Evolutionary conservation across 345 rosid species (phyloP).

Genomic region (Lagerstroemia speciosa): DNA sequence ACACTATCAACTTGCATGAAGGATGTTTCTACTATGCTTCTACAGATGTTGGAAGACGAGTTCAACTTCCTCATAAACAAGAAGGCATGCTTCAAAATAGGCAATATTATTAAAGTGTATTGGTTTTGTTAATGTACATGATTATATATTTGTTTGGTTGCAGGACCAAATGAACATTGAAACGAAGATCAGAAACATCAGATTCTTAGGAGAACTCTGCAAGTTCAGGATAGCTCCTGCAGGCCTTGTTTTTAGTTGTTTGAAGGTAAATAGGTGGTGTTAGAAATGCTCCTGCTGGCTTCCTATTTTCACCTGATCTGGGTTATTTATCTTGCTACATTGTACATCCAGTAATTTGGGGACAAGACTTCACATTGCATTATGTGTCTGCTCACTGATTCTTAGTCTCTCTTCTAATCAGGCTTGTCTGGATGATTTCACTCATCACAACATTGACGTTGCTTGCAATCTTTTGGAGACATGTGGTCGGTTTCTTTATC

Average conservation of each 20-base stretch:
- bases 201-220: slow-evolving; percentile 98
- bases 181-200: slow-evolving; percentile 91
- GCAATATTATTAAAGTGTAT: not conserved
- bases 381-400: not conserved
- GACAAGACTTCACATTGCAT: not conserved
- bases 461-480: slow-evolving; percentile 99
- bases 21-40: slow-evolving; percentile 79
- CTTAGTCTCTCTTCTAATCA: slow-evolving; percentile 19
- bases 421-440: slow-evolving; percentile 98
- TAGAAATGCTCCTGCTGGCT: not conserved
- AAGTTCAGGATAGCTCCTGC: slow-evolving; percentile 80
- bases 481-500: slow-evolving; percentile 94
- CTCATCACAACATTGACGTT: slow-evolving; percentile 98
- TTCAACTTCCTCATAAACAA: slow-evolving; percentile 87
- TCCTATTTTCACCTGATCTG: not conserved
- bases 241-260: slow-evolving; percentile 81
- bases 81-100: slow-evolving; percentile 36
- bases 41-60: slow-evolving; percentile 97
- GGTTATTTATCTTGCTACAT: not conserved
- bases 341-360: not conserved
- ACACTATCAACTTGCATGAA: slow-evolving; percentile 92
- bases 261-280: slow-evolving; percentile 53
- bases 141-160: slow-evolving; percentile 12
- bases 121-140: not conserved
- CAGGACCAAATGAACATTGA: slow-evolving; percentile 99